Base-by-base conservation (phyloP, 768 basidiomycete genomes). In the Lepiota brunneoincarnata region DNA sequence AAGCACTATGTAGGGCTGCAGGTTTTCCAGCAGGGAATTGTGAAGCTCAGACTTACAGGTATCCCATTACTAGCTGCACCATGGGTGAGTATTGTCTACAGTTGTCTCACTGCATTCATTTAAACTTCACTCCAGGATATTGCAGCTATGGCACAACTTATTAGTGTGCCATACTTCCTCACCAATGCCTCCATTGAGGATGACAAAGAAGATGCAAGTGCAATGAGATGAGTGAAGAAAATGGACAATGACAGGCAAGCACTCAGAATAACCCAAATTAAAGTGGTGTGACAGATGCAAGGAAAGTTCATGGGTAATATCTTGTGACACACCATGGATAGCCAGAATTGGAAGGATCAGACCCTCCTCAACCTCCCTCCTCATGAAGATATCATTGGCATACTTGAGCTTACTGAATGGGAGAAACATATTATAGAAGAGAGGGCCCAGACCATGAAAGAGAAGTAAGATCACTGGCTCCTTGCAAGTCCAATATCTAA, bases 1-100 rank as follows among this genome's bases (percentile, higher is more conserved):
- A 56, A 53, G 14, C 62, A 65, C 21, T 53, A 34, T 1, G 49
- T 63, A 5, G 49, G 35, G 3, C 17, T 67, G 0, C 38, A 40
- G 6, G 39, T 67, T 2, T 35, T 59, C 1, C 49, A 63, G 26
- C 57, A 59, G 11, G 54, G 52, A 0, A 7, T 2, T 0, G 34
- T 67, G 0, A 51, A 56, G 1, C 3, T 68, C 0, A 26, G 52
- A 1, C 48, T 65, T 31, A 67, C 66, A 0, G 66, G 61, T 0
- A 69, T 67, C 0, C 66, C 67, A 0, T 54, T 69, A 7, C 56
- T 60, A 5, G 67, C 64, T 0, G 49, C 60, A 5, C 56, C 61
- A 1, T 66, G 60, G 55, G 68, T 66, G 36, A 41, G 57, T 34
- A 6, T 40, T 17, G 3, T 21, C 11, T 7, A 7, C 6, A 4